Evolutionary conservation across 2,329 filamentous ascomycete species (phyloP).

Genomic region (Gaeumannomyces sp.): DNA sequence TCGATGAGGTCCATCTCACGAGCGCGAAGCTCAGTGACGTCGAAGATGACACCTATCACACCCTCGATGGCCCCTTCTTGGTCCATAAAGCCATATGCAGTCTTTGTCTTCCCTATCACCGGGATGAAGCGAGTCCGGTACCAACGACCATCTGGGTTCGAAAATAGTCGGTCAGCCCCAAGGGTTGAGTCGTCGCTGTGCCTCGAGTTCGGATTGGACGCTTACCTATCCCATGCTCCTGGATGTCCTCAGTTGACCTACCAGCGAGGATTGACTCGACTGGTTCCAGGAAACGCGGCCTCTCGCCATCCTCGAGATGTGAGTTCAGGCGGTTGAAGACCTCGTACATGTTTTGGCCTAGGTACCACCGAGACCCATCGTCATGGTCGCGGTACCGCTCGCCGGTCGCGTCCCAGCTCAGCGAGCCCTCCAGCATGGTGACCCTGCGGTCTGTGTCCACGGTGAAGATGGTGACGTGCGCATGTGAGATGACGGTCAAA

Average conservation of each 20-base stretch:
- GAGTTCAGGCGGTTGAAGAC: slow-evolving; percentile 51
- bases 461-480: slow-evolving; percentile 69
- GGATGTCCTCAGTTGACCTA: slow-evolving; percentile 50
- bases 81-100: slow-evolving; percentile 42
- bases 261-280: slow-evolving; percentile 62
- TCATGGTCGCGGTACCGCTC: slow-evolving; percentile 25
- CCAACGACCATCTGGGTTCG: slow-evolving; percentile 48
- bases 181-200: slow-evolving; percentile 3
- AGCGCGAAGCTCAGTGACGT: slow-evolving; percentile 66
- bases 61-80: slow-evolving; percentile 50
- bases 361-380: slow-evolving; percentile 39
- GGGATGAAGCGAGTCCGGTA: slow-evolving; percentile 68
- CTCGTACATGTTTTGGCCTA: slow-evolving; percentile 58
- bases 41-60: slow-evolving; percentile 73
- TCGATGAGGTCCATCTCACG: slow-evolving; percentile 56
- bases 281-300: slow-evolving; percentile 46
- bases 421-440: slow-evolving; percentile 63
- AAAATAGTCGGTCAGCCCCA: background rate
- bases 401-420: slow-evolving; percentile 43
- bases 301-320: slow-evolving; percentile 35
- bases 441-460: slow-evolving; percentile 57
- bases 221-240: slow-evolving; percentile 55
- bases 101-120: slow-evolving; percentile 49
- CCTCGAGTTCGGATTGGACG: background rate
- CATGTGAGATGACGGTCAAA: slow-evolving; percentile 66